Conservation (phyloP, 805 yeast species). For the Wickerhamomyces mucosus region DNA sequence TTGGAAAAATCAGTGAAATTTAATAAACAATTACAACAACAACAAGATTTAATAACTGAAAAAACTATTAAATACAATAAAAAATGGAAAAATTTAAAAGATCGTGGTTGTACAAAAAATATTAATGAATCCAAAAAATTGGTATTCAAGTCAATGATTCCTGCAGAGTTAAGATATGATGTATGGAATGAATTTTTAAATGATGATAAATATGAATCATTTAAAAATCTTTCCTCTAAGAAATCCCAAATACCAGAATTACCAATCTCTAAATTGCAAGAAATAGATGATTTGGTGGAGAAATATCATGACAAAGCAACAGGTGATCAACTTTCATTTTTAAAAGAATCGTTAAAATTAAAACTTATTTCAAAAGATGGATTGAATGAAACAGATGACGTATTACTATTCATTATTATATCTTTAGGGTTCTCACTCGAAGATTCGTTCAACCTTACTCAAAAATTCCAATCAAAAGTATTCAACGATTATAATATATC, state of each 20-base stretch:
- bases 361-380: slow-evolving; percentile 28
- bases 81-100: slow-evolving; percentile 16
- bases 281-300: slow-evolving; percentile 8
- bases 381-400: slow-evolving; percentile 24
- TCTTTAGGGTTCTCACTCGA: slow-evolving; percentile 13
- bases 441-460: slow-evolving; percentile 5
- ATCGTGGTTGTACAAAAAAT: slow-evolving; percentile 8
- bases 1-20: slow-evolving; percentile 13
- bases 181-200: slow-evolving; percentile 13
- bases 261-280: slow-evolving; percentile 22
- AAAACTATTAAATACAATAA: slow-evolving; percentile 7
- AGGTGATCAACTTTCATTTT: slow-evolving; percentile 4
- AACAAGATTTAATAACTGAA: slow-evolving; percentile 1
- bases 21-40: slow-evolving; percentile 10
- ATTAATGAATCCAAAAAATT: slow-evolving; percentile 15
- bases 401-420: slow-evolving; percentile 18
- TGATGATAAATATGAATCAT: slow-evolving; percentile 15
- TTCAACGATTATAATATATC: background rate
- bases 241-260: slow-evolving; percentile 17
- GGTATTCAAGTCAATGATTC: slow-evolving; percentile 14
- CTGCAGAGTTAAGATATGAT: slow-evolving; percentile 15
- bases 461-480: slow-evolving; percentile 8
- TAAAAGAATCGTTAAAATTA: slow-evolving; percentile 21
- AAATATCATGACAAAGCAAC: background rate
- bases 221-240: background rate